Conservation (phyloP, 805 yeast species). For the Pichia insulana region DNA sequence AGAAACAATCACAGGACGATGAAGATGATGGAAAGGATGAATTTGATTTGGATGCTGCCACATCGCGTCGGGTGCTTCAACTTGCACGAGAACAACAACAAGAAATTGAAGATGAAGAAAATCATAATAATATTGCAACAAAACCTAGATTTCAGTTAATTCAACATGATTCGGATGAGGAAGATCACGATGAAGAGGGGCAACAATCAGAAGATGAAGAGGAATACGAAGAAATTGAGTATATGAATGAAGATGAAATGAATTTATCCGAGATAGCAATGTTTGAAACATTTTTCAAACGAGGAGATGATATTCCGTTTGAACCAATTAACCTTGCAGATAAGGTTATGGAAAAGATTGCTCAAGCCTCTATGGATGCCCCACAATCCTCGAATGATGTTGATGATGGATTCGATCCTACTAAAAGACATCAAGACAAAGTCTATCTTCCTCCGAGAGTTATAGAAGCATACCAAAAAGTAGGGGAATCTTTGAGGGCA, state of each 20-base stretch:
- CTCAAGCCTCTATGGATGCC: conserved; percentile 42
- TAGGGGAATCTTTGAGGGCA: conserved; percentile 76
- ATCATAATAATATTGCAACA: conserved; percentile 18
- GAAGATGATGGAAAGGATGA: conserved; percentile 45
- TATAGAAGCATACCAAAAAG: conserved; percentile 86
- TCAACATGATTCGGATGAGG: conserved; percentile 30
- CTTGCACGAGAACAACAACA: conserved; percentile 91
- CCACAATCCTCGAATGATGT: conserved; percentile 19
- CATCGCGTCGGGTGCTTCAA: conserved; percentile 78
- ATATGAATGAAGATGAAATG: conserved; percentile 50
- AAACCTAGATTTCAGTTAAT: conserved; percentile 25
- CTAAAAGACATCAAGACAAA: conserved; percentile 47
- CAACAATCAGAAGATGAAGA: conserved; percentile 19
- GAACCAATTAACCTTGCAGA: conserved; percentile 74
- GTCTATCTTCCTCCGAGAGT: conserved; percentile 93
- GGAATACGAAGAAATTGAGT: conserved; percentile 30
- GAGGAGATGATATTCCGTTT: conserved; percentile 18
- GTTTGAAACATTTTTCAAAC: conserved; percentile 66
- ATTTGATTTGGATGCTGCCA: conserved; percentile 65
- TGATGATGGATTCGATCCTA: conserved; percentile 18
- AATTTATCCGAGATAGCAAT: conserved; percentile 78
- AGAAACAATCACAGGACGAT: conserved; percentile 15
- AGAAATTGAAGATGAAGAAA: conserved; percentile 70
- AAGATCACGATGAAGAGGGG: conserved; percentile 22
- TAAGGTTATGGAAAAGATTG: conserved; percentile 83